Percentiles rank a stretch among this genome's conserved stretches.
Evolutionary conservation across 2,329 filamentous ascomycete genomes (phyloP).

Genomic region (Zarea fungicola): DNA sequence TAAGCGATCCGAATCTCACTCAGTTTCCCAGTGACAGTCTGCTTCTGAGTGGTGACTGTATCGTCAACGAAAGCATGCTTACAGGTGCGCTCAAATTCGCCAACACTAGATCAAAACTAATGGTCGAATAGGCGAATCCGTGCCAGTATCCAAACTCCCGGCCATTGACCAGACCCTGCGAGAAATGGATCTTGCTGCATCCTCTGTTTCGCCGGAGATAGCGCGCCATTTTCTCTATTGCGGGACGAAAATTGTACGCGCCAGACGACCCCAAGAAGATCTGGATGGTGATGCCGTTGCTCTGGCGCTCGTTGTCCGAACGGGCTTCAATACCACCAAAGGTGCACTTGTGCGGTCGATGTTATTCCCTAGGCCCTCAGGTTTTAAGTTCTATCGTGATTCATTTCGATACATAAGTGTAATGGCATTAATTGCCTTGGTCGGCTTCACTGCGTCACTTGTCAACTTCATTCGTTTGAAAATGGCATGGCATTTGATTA

Average conservation of each 20-base stretch:
- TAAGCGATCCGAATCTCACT: slow-evolving; percentile 83
- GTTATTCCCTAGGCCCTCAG: slow-evolving; percentile 96
- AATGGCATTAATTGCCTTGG: slow-evolving; percentile 78
- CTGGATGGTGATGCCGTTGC: slow-evolving; percentile 84
- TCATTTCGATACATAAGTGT: slow-evolving; percentile 97
- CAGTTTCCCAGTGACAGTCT: slow-evolving; percentile 92
- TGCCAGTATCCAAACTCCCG: slow-evolving; percentile 89
- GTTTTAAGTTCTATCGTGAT: slow-evolving; percentile 97
- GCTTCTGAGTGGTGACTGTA: slow-evolving; percentile 87
- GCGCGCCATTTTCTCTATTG: slow-evolving; percentile 89
- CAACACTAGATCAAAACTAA: slow-evolving; percentile 10
- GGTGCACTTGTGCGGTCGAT: slow-evolving; percentile 93
- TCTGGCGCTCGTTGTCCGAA: slow-evolving; percentile 85
- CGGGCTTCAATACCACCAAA: slow-evolving; percentile 96
- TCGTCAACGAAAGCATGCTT: slow-evolving; percentile 99
- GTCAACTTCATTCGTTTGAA: slow-evolving; percentile 86
- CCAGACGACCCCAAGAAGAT: slow-evolving; percentile 79
- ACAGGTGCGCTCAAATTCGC: slow-evolving; percentile 48
- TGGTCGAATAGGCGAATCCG: slow-evolving; percentile 65
- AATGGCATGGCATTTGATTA: slow-evolving; percentile 82
- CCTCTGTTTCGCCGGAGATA: slow-evolving; percentile 75
- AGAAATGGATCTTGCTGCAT: slow-evolving; percentile 70
- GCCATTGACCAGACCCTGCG: slow-evolving; percentile 75
- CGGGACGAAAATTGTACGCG: slow-evolving; percentile 91
- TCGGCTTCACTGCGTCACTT: slow-evolving; percentile 88